Evolutionary conservation across 2,329 filamentous ascomycete species (phyloP).

Genomic region (Rutstroemia sp.): DNA sequence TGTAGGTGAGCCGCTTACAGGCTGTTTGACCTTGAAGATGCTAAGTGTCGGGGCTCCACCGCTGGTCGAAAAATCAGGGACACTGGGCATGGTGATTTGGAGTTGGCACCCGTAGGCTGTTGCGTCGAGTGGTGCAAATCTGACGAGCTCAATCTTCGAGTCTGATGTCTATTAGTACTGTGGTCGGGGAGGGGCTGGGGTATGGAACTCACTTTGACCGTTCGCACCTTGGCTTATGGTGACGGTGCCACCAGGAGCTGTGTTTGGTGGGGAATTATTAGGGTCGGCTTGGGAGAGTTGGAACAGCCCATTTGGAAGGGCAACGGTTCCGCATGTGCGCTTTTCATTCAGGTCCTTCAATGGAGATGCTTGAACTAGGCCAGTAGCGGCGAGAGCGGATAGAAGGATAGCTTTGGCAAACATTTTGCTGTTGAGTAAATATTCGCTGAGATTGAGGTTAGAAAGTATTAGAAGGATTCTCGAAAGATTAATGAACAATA

Average conservation of each 20-base stretch:
- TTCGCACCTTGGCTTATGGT: conserved; percentile 1
- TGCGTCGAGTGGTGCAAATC: background rate
- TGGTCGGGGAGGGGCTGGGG: too few species aligned
- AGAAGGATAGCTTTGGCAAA: background rate
- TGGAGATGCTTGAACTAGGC: conserved; percentile 1
- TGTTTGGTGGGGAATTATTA: background rate
- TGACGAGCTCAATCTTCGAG: background rate
- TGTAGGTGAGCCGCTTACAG: background rate
- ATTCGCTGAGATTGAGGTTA: background rate
- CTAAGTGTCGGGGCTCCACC: conserved; percentile 6
- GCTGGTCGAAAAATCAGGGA: background rate
- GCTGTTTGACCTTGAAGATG: conserved; percentile 5
- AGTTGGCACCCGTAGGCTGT: conserved; percentile 5
- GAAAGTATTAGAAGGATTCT: background rate
- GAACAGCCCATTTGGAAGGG: conserved; percentile 2
- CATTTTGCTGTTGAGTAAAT: background rate
- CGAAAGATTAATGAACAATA: background rate
- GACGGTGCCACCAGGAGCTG: background rate
- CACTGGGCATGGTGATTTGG: background rate
- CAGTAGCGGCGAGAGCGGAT: background rate
- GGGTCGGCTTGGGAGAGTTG: conserved; percentile 6
- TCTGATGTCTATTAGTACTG: background rate
- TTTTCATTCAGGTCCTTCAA: background rate
- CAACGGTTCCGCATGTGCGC: background rate
- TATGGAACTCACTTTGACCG: background rate